These are phyloP conservation scores for Raffaelea ambrosiae DNA, from an alignment of 2,329 filamentous ascomycete genomes.

Conservation along the genomic window DNA sequence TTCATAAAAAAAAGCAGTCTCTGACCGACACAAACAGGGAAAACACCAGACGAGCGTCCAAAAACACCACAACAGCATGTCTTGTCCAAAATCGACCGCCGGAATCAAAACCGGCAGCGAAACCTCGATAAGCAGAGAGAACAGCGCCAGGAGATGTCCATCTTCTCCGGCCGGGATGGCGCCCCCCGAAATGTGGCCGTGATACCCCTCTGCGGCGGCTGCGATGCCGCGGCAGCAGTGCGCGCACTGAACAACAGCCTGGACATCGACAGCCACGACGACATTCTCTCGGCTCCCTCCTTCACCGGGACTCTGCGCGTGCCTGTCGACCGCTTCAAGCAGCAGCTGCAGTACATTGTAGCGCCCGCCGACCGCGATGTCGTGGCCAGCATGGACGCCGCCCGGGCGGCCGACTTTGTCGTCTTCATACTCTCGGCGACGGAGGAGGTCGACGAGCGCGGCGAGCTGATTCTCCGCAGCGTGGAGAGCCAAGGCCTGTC, in stretches of 20 bases:
- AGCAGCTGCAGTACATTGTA: conserved; percentile 69
- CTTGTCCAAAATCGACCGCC: conserved; percentile 93
- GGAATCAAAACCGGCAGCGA: conserved; percentile 90
- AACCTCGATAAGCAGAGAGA: conserved; percentile 77
- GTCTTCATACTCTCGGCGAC: conserved; percentile 75
- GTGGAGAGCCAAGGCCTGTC: conserved; percentile 93
- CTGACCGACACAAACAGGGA: too few relatives aligned
- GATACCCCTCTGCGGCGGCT: conserved; percentile 70
- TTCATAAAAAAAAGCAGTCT: conserved; percentile 57
- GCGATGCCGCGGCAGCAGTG: conserved; percentile 60
- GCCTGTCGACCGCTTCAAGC: conserved; percentile 84
- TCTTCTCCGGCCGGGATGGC: conserved; percentile 81
- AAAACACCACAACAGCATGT: conserved; percentile 93
- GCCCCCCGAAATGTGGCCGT: conserved; percentile 84
- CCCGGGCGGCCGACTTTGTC: conserved; percentile 84
- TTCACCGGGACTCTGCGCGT: conserved; percentile 37
- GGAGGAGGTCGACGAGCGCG: conserved; percentile 74
- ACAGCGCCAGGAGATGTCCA: conserved; percentile 65
- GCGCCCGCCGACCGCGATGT: conserved; percentile 66
- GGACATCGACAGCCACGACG: conserved; percentile 57
- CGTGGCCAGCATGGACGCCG: conserved; percentile 72
- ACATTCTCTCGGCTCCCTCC: conserved; percentile 45
- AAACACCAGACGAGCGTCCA: conserved; percentile 53
- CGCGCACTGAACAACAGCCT: conserved; percentile 66
- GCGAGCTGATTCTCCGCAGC: conserved; percentile 75